phyloP scores from a whole-genome alignment of 306 rosid genomes.

The Oxytropis ochrocephala region DNA sequence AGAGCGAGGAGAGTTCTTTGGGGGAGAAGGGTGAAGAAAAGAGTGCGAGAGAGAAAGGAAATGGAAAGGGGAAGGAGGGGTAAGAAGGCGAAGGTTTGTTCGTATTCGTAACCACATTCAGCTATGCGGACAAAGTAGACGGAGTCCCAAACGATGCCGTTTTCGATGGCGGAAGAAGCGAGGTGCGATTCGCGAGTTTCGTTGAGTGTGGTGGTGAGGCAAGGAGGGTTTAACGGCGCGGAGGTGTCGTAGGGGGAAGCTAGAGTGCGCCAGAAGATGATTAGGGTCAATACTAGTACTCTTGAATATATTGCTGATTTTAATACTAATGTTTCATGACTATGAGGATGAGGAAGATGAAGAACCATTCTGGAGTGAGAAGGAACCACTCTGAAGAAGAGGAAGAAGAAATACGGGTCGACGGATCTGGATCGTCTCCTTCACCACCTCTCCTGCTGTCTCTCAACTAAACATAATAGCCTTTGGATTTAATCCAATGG shows the following conservation, averaged over 20 bases:
- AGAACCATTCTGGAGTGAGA: constrained; percentile 8
- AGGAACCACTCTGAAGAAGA: not conserved
- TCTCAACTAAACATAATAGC: too few relatives aligned
- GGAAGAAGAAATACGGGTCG: not conserved
- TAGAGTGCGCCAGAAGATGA: constrained; percentile 48
- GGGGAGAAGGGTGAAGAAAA: constrained; percentile 37
- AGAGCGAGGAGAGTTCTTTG: constrained; percentile 56
- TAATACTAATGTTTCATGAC: constrained; percentile 23
- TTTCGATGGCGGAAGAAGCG: constrained; percentile 50
- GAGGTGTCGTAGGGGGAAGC: constrained; percentile 77
- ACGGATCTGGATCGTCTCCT: too few relatives aligned
- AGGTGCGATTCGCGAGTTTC: not conserved
- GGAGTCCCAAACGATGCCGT: constrained; percentile 83
- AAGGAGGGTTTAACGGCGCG: constrained; percentile 58
- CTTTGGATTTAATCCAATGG: too few relatives aligned
- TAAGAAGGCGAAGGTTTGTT: constrained; percentile 79
- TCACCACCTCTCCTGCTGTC: too few relatives aligned
- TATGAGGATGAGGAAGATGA: not conserved
- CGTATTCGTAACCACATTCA: constrained; percentile 88
- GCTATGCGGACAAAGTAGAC: constrained; percentile 66
- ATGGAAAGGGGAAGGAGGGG: constrained; percentile 71
- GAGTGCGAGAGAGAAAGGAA: constrained; percentile 43
- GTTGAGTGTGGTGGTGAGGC: constrained; percentile 21
- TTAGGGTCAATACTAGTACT: constrained; percentile 41
- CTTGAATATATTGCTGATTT: constrained; percentile 59